phyloP scores from a whole-genome alignment of 495 filamentous ascomycete species.

The Opeltia flavorubescens region DNA sequence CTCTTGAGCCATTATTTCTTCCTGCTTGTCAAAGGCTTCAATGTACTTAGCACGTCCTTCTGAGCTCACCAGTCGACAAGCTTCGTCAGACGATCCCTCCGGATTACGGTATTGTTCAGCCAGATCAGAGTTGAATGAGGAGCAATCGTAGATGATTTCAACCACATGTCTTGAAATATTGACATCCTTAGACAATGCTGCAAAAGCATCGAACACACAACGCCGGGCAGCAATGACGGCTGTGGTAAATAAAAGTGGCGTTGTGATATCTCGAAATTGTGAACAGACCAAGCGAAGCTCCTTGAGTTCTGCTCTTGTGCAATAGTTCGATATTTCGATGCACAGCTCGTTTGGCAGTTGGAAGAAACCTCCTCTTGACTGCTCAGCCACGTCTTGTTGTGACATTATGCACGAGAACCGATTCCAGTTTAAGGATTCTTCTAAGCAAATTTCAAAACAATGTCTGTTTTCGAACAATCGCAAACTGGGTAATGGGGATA shows the following conservation, averaged over 20 bases:
- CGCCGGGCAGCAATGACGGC: background rate
- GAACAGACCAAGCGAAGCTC: background rate
- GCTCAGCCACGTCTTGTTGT: no score
- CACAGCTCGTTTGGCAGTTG: background rate
- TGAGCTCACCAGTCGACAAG: no score
- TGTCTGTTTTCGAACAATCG: no score
- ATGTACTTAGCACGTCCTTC: background rate
- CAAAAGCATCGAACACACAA: background rate
- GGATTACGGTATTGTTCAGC: no score
- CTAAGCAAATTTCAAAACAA: no score
- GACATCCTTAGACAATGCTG: background rate
- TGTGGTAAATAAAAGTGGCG: background rate
- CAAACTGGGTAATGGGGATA: no score
- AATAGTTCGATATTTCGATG: background rate
- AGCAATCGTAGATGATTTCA: background rate
- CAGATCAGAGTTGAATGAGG: background rate
- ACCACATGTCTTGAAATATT: background rate
- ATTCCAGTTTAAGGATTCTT: no score
- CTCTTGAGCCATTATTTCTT: background rate
- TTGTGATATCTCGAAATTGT: background rate
- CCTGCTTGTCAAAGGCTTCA: background rate
- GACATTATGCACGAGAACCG: no score
- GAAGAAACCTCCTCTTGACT: background rate
- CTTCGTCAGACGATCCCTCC: no score
- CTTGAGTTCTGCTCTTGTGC: background rate